Base-by-base conservation (phyloP, 148 eudicot species). In the Cornus florida region DNA sequence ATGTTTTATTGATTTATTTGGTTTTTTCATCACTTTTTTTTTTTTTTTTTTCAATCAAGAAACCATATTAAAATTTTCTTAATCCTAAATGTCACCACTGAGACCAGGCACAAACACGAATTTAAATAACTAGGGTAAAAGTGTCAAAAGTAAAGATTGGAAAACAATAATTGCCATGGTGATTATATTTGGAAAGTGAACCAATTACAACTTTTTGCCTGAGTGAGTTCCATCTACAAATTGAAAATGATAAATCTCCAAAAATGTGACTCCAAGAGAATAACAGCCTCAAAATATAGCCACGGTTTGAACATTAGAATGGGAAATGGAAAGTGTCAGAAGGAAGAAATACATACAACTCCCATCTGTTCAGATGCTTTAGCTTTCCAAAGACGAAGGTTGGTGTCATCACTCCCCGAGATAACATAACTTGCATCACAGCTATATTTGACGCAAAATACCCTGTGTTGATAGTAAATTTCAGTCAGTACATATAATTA, bases 281-380 rank as follows among this genome's bases (percentile, higher is more conserved):
- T 67, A 70, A 23, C 33, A 56, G 17, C 46, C 0, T 23, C 41
- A 28, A 76, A 66, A 17, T 23, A 19, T 2, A n/a, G 48, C 48
- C 65, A 48, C 20, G 62, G 20, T 41, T 19, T 67, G 19, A 69
- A 75, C 59, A 6, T 20, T 22, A 12, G 60, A 69, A 67, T 2
- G 19, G 7, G 12, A n/a, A 66, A 53, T n/a, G n/a, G 28, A 17
- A 22, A 17, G 22, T 23, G 17, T 8, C 39, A 28, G 60, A 57
- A 35, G 39, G 69, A 82, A 60, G 50, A 73, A 77, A 76, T 81
- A 76, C 95, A 76, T 91, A 96, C 99, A 82, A 96, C 97, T 87
- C 99, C 99, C 77, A 93, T 43, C 82, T 96, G 98, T 83, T 96
- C 99, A 69, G 99, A 96, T 82, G 99, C 99, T 79, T 86, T 96